Conservation (phyloP, 805 yeast species). For the Yamadazyma akitaensis region DNA sequence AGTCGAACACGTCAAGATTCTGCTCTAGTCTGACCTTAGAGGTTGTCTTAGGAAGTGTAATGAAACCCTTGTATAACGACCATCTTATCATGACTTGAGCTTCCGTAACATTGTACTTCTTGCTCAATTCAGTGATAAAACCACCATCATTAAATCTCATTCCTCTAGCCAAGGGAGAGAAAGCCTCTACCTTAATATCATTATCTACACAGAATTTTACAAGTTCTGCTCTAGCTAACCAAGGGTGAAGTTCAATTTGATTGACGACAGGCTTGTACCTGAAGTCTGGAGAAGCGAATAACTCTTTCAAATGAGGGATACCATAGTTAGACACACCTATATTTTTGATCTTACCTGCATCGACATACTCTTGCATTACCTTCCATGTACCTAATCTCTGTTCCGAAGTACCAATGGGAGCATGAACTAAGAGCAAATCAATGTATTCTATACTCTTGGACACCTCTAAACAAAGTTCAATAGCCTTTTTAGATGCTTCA, state of each 20-base stretch:
- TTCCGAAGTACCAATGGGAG: conserved; percentile 38
- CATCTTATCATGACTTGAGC: conserved; percentile 70
- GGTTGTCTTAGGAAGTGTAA: conserved; percentile 68
- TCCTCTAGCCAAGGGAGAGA: conserved; percentile 75
- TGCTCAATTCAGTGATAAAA: conserved; percentile 46
- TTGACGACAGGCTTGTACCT: conserved; percentile 31
- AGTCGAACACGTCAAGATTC: conserved; percentile 50
- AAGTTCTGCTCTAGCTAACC: conserved; percentile 68
- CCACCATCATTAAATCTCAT: conserved; percentile 50
- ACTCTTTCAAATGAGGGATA: conserved; percentile 22
- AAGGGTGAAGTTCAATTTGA: conserved; percentile 35
- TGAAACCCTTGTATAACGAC: conserved; percentile 68
- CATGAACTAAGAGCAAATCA: conserved; percentile 49
- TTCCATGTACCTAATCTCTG: conserved; percentile 56
- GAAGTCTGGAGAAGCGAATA: conserved; percentile 21
- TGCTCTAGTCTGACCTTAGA: conserved; percentile 47
- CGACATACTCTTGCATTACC: conserved; percentile 73
- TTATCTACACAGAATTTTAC: conserved; percentile 48
- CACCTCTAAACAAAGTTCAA: conserved; percentile 26
- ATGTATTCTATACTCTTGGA: conserved; percentile 36
- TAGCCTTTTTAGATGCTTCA: conserved; percentile 29
- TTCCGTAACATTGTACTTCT: conserved; percentile 45
- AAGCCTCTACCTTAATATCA: conserved; percentile 67
- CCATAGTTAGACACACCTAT: conserved; percentile 38
- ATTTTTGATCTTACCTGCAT: conserved; percentile 45